phyloP scores from a whole-genome alignment of 169 alveolate species.

The Plasmodium coatneyi region DNA sequence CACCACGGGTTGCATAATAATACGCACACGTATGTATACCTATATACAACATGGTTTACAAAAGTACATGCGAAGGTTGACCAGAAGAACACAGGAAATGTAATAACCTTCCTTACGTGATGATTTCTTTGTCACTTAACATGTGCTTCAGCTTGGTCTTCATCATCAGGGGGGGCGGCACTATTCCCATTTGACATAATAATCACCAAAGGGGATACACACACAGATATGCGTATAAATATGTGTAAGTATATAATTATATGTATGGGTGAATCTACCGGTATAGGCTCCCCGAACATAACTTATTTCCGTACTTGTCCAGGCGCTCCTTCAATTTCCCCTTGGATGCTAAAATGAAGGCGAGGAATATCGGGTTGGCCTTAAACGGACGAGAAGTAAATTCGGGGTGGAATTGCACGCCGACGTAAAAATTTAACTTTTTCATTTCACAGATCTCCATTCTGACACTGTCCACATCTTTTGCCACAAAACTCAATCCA shows the following conservation, averaged over 20 bases:
- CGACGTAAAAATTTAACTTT: slow-evolving; percentile 93
- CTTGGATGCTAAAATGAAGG: slow-evolving; percentile 87
- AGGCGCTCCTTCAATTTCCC: slow-evolving; percentile 79
- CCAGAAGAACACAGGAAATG: neutral
- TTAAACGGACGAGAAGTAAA: slow-evolving; percentile 91
- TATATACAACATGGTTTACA: too few relatives aligned
- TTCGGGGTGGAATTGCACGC: slow-evolving; percentile 97
- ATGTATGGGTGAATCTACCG: neutral
- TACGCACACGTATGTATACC: neutral
- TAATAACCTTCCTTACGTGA: neutral
- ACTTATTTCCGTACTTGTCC: slow-evolving; percentile 77
- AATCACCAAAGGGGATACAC: neutral
- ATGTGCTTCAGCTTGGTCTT: neutral
- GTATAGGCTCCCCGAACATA: slow-evolving; percentile 80
- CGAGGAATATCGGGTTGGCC: slow-evolving; percentile 91
- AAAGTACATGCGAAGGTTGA: neutral
- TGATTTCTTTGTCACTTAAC: neutral
- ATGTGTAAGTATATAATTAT: neutral
- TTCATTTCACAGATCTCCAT: slow-evolving; percentile 92
- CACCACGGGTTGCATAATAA: neutral
- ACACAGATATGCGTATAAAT: too few relatives aligned
- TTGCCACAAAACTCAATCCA: slow-evolving; percentile 93
- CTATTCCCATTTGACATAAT: neutral
- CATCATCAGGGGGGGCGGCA: neutral
- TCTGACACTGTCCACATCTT: slow-evolving; percentile 90